Evolutionary conservation across 2,329 filamentous ascomycete genomes (phyloP), one percentile per base, ranked within the genome.

Genomic region (Byssoonygena ceratinophila): DNA sequence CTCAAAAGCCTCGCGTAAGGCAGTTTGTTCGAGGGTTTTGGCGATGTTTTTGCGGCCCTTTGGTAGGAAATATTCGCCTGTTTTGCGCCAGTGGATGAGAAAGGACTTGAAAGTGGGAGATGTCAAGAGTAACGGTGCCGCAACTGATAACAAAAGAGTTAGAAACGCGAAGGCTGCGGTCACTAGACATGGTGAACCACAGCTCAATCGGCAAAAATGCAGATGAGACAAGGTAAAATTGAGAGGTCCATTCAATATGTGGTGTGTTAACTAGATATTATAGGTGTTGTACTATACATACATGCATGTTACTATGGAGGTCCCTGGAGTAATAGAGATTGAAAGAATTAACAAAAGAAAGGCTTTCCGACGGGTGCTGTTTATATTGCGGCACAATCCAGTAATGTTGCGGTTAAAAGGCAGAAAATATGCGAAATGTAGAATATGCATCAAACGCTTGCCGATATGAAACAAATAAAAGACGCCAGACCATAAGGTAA

Each of bases 1-100:
- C 44, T 64, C 62, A 25, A 57, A 53, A 1, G 62, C 62, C 47
- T 64, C 62, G 8, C 61, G 59, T n/a, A 63, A 9, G 8, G 62
- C 62, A 5, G 61, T 57, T 6, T 50, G 46, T 29, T 59, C 55
- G 12, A 63, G 47, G 5, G 54, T 53, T 36, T 64, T 62, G 6
- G 53, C 55, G 18, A 57, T 53, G 34, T 62, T 58, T 44, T 63
- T 63, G 27, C 62, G 57, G 11, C 62, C 62, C 20, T 61, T 59
- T 9, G 62, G 60, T 9, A 64, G 56, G 48, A 63, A 55, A 46
- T 56, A 59, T 29, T 58, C 34, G n/a, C 50, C 27, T 2, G 46
- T 56, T 32, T 16, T 25, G 40, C 41, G 44, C 25, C 31, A 54
- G 39, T 52, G 40, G 45, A 60, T 53, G n/a, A 60, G 43, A 11